Base-by-base conservation (phyloP, 331 rosid genomes). In the Spiraea crenata region DNA sequence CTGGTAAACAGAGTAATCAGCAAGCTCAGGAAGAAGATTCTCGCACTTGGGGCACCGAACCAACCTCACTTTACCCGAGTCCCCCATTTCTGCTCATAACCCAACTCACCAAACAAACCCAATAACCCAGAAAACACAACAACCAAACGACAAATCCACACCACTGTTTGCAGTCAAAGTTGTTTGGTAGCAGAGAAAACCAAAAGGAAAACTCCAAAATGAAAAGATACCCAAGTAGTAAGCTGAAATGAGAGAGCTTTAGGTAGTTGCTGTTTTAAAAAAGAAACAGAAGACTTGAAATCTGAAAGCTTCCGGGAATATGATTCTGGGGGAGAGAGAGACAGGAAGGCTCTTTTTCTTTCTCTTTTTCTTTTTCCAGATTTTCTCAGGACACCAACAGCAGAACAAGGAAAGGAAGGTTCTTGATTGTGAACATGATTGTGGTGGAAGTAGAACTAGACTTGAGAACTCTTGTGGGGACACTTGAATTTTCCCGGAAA, bases 31-130 rank as follows among this genome's bases (percentile, higher is more conserved):
- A 69, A 95, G 96, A 65, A 95, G 89, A 82, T 95, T 91, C 80
- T 87, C 96, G 67, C 99, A 95, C 80, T 87, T 91, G 35, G 99
- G 99, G 84, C 99, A 95, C 79, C 90, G 74, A 71, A 89, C 97
- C 83, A 95, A 48, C n/a, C 96, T 78, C 35, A 89, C 71, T 79
- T 79, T 91, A 3, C 81, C 68, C 0, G 91, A 81, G 61, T 87
- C 99, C 83, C 82, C 84, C 98, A 93, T 93, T 58, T 59, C 31
- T 0, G 85, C 15, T 48, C 69, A 76, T 74, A 65, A 47, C 59
- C 67, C 60, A 70, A 73, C 56, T 72, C n/a, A 63, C 67, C 34
- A 10, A 54, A 47, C 72, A 58, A 80, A 52, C 59, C 34, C 67
- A 35, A 56, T 49, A 49, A 37, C 37, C 66, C 42, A 39, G 9